These are phyloP conservation scores for Pseudomonodictys pantanalensis DNA, from an alignment of 495 filamentous ascomycete genomes.

Conservation along the genomic window DNA sequence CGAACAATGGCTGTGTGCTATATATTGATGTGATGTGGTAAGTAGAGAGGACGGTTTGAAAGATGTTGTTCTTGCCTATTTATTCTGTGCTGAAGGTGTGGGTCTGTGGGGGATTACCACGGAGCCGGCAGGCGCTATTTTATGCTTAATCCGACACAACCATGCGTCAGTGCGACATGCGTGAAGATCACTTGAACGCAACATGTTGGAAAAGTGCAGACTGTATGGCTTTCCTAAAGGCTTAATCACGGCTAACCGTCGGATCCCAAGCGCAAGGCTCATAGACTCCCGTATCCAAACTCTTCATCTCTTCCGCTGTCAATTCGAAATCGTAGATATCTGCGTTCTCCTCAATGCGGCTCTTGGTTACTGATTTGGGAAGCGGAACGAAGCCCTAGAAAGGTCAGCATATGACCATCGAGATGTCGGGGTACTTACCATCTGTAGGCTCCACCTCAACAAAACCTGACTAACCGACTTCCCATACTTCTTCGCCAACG, in stretches of 20 bases:
- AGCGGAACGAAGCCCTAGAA: slow-evolving; percentile 63
- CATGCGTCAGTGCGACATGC: background rate
- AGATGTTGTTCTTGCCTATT: no score
- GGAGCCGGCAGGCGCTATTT: no score
- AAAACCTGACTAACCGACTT: slow-evolving; percentile 78
- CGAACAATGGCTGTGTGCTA: no score
- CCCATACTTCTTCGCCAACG: slow-evolving; percentile 63
- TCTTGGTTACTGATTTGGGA: slow-evolving; percentile 69
- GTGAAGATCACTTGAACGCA: no score
- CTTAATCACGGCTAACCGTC: slow-evolving; percentile 44
- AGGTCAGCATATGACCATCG: background rate
- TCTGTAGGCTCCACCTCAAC: slow-evolving; percentile 84
- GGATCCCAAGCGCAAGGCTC: slow-evolving; percentile 74
- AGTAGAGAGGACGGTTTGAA: no score
- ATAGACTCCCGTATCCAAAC: slow-evolving; percentile 57
- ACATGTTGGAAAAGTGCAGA: no score
- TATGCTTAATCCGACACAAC: no score
- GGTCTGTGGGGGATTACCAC: no score
- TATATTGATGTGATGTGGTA: no score
- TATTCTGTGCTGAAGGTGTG: no score
- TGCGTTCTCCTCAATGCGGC: slow-evolving; percentile 71
- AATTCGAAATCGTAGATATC: slow-evolving; percentile 82
- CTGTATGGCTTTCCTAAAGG: background rate
- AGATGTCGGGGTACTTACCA: slow-evolving; percentile 42
- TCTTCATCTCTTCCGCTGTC: slow-evolving; percentile 55